These are phyloP conservation scores for Craterostigma plantagineum DNA, from an alignment of 257 asterid genomes.

Conservation along the genomic window DNA sequence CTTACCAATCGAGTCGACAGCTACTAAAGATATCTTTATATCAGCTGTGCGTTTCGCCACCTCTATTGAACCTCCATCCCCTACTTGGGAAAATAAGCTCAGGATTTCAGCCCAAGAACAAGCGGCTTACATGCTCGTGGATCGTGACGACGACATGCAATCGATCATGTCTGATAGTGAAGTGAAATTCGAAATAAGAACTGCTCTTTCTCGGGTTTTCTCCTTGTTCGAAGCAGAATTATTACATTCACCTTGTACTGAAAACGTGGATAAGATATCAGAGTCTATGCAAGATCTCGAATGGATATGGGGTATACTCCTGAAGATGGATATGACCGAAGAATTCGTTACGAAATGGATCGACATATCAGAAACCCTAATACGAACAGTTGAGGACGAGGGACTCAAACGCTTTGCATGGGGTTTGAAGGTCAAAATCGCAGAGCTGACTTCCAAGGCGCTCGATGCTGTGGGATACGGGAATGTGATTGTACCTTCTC, in stretches of 20 bases:
- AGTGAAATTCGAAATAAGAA: constrained; percentile 30
- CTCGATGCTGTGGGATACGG: constrained; percentile 80
- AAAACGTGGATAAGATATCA: constrained; percentile 16
- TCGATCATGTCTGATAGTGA: constrained; percentile 35
- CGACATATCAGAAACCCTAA: constrained; percentile 21
- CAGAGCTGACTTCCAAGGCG: constrained; percentile 50
- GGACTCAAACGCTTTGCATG: constrained; percentile 35
- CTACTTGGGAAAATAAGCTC: constrained; percentile 46
- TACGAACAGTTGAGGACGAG: constrained; percentile 21
- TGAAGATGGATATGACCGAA: constrained; percentile 47
- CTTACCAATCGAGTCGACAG: constrained; percentile 23
- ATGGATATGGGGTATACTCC: constrained; percentile 50
- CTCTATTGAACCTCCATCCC: constrained; percentile 19
- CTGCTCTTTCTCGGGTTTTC: constrained; percentile 30
- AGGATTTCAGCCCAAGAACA: constrained; percentile 68
- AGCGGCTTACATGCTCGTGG: constrained; percentile 65
- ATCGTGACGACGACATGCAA: constrained; percentile 30
- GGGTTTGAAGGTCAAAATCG: constrained; percentile 39
- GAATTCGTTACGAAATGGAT: constrained; percentile 53
- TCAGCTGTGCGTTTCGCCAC: constrained; percentile 65
- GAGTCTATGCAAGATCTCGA: constrained; percentile 36
- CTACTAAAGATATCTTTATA: constrained; percentile 40
- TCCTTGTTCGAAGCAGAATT: constrained; percentile 28
- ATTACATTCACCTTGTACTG: constrained; percentile 15
- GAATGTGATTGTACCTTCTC: constrained; percentile 46